These are phyloP conservation scores for Arthroderma uncinatum DNA, from an alignment of 2,329 filamentous ascomycete species.

Conservation along the genomic window DNA sequence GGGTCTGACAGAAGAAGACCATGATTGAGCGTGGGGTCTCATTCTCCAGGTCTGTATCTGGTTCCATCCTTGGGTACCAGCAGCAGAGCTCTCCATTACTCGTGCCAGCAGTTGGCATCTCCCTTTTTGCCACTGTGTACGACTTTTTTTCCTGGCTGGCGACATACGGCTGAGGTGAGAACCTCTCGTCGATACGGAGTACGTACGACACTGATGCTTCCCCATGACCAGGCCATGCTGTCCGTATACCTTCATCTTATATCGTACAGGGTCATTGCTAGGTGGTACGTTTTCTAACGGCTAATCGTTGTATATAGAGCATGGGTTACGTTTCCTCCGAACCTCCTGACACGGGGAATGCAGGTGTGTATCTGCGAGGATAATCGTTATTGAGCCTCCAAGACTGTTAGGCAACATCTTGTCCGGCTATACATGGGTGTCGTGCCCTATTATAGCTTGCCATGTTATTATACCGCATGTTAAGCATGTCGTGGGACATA, in stretches of 20 bases:
- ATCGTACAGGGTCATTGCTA: neutral
- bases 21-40: conserved; percentile 39
- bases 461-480: neutral
- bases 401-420: neutral
- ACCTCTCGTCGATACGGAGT: too few relatives aligned
- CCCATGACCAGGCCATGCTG: neutral
- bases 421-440: neutral
- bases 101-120: neutral
- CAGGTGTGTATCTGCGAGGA: neutral
- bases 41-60: too few relatives aligned
- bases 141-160: neutral
- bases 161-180: neutral
- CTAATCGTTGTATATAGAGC: neutral
- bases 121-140: neutral
- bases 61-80: too few relatives aligned
- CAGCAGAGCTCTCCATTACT: too few relatives aligned
- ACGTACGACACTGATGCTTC: neutral
- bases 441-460: neutral
- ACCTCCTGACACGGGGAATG: too few relatives aligned
- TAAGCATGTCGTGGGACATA: neutral
- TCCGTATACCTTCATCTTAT: neutral
- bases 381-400: neutral
- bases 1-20: conserved; percentile 74
- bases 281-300: neutral
- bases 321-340: too few relatives aligned